phyloP scores from a whole-genome alignment of 306 rosid species.

The Styphnolobium japonicum region DNA sequence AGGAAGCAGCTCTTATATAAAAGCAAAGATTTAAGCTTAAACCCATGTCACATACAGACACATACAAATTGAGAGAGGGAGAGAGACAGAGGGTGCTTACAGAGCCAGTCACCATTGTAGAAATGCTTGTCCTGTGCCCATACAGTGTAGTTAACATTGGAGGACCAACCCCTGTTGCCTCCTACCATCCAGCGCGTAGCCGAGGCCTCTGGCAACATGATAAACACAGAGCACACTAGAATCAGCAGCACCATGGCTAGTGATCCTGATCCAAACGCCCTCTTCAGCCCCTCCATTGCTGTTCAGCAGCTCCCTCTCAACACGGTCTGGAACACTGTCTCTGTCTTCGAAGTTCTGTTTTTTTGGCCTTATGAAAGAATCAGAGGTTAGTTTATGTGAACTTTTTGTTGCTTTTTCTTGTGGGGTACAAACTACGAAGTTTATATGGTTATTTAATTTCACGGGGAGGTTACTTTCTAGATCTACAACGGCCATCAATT shows the following conservation, averaged over 20 bases:
- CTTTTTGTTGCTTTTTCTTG: too few relatives aligned
- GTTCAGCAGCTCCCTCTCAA: not conserved
- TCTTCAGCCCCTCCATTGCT: conserved; percentile 47
- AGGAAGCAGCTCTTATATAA: not conserved
- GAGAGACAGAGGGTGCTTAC: conserved; percentile 39
- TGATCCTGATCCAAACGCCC: conserved; percentile 22
- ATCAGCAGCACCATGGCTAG: conserved; percentile 35
- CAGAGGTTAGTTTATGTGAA: too few relatives aligned
- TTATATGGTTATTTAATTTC: too few relatives aligned
- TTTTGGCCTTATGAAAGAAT: conserved; percentile 17
- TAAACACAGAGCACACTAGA: conserved; percentile 23
- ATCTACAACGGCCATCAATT: too few relatives aligned
- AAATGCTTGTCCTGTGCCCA: conserved; percentile 78
- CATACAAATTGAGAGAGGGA: not conserved
- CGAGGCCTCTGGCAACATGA: conserved; percentile 55
- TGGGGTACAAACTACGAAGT: too few relatives aligned
- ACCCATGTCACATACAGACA: not conserved
- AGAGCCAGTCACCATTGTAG: conserved; percentile 93
- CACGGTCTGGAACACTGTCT: conserved; percentile 35
- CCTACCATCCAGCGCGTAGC: conserved; percentile 67
- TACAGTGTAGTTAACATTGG: conserved; percentile 68
- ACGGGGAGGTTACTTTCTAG: too few relatives aligned
- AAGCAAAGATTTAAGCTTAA: not conserved
- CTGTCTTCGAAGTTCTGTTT: too few relatives aligned
- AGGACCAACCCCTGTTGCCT: conserved; percentile 61